These are phyloP conservation scores for Ammopiptanthus mongolicus DNA, from an alignment of 306 rosid species.

Conservation along the genomic window DNA sequence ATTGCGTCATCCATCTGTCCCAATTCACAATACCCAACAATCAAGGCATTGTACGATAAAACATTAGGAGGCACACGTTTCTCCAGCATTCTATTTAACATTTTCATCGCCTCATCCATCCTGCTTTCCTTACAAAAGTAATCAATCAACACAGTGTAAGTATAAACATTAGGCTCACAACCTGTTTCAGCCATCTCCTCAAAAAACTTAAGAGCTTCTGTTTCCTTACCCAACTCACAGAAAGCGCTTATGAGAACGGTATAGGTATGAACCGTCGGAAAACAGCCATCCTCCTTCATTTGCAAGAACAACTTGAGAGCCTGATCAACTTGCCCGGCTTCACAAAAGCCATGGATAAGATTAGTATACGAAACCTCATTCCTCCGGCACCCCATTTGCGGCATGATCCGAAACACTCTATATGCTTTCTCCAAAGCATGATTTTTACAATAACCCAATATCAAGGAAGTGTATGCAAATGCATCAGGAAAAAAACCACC, in stretches of 20 bases:
- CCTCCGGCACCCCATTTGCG: constrained; percentile 47
- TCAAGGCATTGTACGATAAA: constrained; percentile 66
- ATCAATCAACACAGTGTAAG: constrained; percentile 61
- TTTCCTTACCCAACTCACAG: constrained; percentile 45
- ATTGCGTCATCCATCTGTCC: constrained; percentile 57
- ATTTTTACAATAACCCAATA: constrained; percentile 71
- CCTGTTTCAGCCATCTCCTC: constrained; percentile 59
- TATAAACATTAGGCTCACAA: constrained; percentile 62
- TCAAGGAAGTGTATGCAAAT: constrained; percentile 66
- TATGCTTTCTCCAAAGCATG: constrained; percentile 43
- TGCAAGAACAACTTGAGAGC: constrained; percentile 52
- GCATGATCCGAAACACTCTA: constrained; percentile 46
- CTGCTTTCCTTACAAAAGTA: constrained; percentile 52
- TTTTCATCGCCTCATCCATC: constrained; percentile 46
- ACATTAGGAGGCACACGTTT: constrained; percentile 52
- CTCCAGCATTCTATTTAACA: constrained; percentile 53
- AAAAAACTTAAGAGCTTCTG: constrained; percentile 45
- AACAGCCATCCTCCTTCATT: constrained; percentile 60
- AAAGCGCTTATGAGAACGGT: constrained; percentile 51
- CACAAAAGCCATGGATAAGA: constrained; percentile 70
- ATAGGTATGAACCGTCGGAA: constrained; percentile 54
- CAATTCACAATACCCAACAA: constrained; percentile 62
- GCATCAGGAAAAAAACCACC: constrained; percentile 54
- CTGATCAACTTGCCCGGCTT: constrained; percentile 37
- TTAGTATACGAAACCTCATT: constrained; percentile 55